These are phyloP conservation scores for Capronia americana DNA, from an alignment of 2,329 filamentous ascomycete species.

Conservation along the genomic window DNA sequence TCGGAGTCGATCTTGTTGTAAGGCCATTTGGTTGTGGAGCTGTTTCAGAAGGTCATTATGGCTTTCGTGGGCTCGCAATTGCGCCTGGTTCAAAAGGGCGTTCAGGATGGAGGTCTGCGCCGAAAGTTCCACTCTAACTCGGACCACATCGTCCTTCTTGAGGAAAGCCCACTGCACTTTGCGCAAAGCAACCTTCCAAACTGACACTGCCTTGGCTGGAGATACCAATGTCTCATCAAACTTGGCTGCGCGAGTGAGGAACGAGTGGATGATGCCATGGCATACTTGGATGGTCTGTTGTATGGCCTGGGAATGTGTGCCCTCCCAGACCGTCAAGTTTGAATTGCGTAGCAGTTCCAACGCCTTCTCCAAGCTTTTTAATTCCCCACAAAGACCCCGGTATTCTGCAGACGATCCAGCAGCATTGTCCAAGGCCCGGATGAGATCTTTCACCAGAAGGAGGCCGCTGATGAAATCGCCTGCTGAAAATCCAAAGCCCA, in stretches of 20 bases:
- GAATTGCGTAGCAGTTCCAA: background rate
- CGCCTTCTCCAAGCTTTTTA: background rate
- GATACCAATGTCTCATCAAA: background rate
- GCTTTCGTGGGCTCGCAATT: background rate
- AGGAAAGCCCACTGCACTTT: slow-evolving; percentile 4
- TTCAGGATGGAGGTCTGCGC: background rate
- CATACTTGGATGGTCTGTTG: background rate
- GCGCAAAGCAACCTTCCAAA: background rate
- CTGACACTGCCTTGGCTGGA: background rate
- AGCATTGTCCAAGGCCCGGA: slow-evolving; percentile 3
- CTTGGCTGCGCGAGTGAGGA: background rate
- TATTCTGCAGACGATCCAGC: slow-evolving; percentile 1
- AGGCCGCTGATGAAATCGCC: background rate
- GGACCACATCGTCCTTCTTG: background rate
- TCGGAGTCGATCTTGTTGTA: background rate
- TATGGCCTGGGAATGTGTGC: background rate
- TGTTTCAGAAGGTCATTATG: background rate
- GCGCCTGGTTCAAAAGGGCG: background rate
- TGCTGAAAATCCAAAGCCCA: slow-evolving; percentile 3
- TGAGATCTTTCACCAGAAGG: background rate
- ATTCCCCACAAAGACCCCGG: background rate
- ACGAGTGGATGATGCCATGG: background rate
- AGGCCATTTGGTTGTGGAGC: background rate
- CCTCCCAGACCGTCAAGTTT: background rate
- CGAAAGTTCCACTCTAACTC: background rate